phyloP scores from a whole-genome alignment of 2,329 filamentous ascomycete species.

The Botrytis sinoallii region DNA sequence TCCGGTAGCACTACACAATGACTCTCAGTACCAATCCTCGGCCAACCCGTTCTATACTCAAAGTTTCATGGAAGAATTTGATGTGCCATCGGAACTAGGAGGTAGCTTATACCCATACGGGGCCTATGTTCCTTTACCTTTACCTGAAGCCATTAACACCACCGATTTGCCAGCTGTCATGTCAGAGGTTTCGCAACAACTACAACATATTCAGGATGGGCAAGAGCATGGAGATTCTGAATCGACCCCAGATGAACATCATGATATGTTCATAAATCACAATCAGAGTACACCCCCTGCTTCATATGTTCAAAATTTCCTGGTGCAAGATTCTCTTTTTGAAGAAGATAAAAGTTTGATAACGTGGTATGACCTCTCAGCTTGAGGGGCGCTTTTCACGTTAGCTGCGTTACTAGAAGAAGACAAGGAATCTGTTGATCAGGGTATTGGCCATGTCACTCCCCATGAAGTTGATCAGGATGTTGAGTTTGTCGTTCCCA shows the following conservation, averaged over 20 bases:
- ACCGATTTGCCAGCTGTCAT: slow-evolving; percentile 31
- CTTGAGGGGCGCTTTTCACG: slow-evolving; percentile 6
- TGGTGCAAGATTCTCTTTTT: not conserved
- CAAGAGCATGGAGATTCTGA: slow-evolving; percentile 32
- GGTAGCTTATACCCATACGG: not conserved
- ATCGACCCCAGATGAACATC: slow-evolving; percentile 22
- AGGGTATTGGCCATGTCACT: not conserved
- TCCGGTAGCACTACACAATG: slow-evolving; percentile 20
- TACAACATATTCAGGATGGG: slow-evolving; percentile 36
- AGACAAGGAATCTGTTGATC: not conserved
- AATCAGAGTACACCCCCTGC: slow-evolving; percentile 36
- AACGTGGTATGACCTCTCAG: slow-evolving; percentile 11
- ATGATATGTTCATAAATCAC: slow-evolving; percentile 27
- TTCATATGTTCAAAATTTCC: slow-evolving; percentile 19
- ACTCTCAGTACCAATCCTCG: not conserved
- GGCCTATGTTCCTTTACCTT: not conserved
- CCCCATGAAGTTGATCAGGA: slow-evolving; percentile 2
- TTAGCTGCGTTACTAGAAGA: slow-evolving; percentile 11
- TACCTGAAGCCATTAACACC: not conserved
- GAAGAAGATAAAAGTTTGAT: not conserved
- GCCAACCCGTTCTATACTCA: not conserved
- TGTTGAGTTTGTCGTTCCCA: not conserved
- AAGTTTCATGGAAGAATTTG: no score
- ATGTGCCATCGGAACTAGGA: not conserved
- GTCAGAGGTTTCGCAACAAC: slow-evolving; percentile 34